A percentile compares a stretch with the other conserved stretches of the same genome.
Conservation (phyloP, 1,284 basidiomycete species). For the Naganishia sp. region DNA sequence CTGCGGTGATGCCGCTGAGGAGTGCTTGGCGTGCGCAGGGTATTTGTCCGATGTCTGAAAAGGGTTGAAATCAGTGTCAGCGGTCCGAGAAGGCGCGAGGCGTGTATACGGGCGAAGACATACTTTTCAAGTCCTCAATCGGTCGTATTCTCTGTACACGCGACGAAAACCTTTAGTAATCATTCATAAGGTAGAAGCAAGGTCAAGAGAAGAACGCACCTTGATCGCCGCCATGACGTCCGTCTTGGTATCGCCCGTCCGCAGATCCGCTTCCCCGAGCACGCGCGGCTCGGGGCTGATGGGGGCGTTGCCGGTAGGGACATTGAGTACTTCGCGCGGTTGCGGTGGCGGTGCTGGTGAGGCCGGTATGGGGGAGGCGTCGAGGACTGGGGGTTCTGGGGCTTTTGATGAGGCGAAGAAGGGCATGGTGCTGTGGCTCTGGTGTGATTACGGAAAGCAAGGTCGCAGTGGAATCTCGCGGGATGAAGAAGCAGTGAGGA, state of each 20-base stretch:
- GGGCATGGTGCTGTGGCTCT: background rate
- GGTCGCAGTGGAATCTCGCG: background rate
- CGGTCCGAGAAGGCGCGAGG: background rate
- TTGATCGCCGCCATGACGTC: constrained; percentile 40
- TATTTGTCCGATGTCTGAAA: constrained; percentile 41
- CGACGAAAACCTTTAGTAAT: background rate
- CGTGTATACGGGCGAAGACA: background rate
- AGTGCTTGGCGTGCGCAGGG: constrained; percentile 50
- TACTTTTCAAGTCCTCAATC: constrained; percentile 38
- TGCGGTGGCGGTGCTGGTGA: background rate
- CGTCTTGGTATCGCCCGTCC: constrained; percentile 35
- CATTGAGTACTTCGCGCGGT: constrained; percentile 35
- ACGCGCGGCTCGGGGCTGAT: constrained; percentile 35
- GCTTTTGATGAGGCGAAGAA: constrained; percentile 18
- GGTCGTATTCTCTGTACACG: constrained; percentile 30
- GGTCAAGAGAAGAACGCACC: constrained; percentile 30
- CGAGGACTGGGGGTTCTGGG: background rate
- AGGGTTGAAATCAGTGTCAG: background rate
- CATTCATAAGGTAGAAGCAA: too few relatives aligned
- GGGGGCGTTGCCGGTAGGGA: constrained; percentile 41
- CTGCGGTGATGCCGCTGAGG: constrained; percentile 51
- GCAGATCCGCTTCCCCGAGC: constrained; percentile 32
- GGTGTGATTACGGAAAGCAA: background rate
- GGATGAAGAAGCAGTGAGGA: background rate
- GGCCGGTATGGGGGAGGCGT: background rate